Conservation (phyloP, 352 stramenopile species). For the Thraustotheca clavata region DNA sequence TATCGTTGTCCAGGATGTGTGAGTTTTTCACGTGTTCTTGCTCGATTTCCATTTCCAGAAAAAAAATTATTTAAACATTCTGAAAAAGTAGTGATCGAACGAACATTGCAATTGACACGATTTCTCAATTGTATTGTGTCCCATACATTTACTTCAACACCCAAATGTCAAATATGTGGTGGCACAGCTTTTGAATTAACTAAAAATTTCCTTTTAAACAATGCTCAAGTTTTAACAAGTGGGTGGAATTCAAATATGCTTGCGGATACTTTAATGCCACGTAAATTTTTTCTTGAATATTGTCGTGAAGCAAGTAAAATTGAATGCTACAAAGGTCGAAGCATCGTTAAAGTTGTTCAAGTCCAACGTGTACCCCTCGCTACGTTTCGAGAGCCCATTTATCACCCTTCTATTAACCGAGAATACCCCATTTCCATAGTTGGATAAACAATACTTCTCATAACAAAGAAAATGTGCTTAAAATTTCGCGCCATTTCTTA, state of each 20-base stretch:
- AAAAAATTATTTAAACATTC: conserved; percentile 14
- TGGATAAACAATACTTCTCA: too few species aligned
- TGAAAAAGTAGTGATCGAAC: background rate
- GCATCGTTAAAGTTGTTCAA: conserved; percentile 19
- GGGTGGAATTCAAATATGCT: background rate
- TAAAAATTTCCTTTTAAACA: conserved; percentile 9
- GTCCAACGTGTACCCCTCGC: conserved; percentile 11
- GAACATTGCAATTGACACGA: conserved; percentile 2
- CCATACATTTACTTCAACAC: conserved; percentile 15
- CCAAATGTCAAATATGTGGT: conserved; percentile 14
- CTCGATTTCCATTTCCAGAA: conserved; percentile 15
- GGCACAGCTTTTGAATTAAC: conserved; percentile 16
- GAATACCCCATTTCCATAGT: too few species aligned
- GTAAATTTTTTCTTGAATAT: conserved; percentile 15
- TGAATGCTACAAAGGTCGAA: conserved; percentile 20
- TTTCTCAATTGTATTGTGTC: conserved; percentile 9
- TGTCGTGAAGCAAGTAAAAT: conserved; percentile 19
- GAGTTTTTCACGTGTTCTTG: conserved; percentile 47
- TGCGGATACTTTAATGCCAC: background rate
- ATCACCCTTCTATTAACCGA: background rate
- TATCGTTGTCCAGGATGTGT: conserved; percentile 71
- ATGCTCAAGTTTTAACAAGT: background rate
- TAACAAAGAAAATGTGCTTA: too few species aligned
- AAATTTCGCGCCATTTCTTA: too few species aligned
- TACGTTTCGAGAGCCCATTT: background rate